Base-by-base conservation (phyloP, 352 stramenopile genomes). In the Phytophthora kernoviae region DNA sequence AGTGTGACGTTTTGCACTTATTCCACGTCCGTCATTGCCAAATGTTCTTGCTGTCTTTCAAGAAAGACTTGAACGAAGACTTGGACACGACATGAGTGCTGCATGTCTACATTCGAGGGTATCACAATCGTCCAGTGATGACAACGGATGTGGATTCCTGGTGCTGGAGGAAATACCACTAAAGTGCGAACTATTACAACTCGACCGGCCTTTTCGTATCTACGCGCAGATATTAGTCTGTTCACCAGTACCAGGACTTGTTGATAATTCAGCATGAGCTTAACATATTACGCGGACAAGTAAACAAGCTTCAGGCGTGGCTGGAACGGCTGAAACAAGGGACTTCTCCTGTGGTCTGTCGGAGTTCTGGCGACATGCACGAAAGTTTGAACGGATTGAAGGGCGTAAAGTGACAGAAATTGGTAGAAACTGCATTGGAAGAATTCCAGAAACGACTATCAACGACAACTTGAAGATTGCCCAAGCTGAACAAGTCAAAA, bases 41-140 rank as follows among this genome's bases (percentile, higher is more conserved):
- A 6, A 30, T 7, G 3, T 6, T 30, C 24, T 30, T 30, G 24
- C 24, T 30, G 3, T 30, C 8, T 36, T 20, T 57, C 44, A 10
- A 27, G 43, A 18, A 44, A 62, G 32, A 62, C 18, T 10, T 63
- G 55, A 11, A 34, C 18, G 15, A 37, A 63, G 26, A 63, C 56
- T 20, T 44, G 32, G 26, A 63, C 17, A 18, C 22, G 21, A 14
- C 37, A 58, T n/a, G 27, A 7, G 8, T 39, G 6, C 6, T 4
- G n/a, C 41, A 18, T 18, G n/a, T 37, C 45, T 30, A 30, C 33
- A 39, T 17, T 39, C 8, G 3, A 18, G 43, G 27, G 20, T 37
- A 36, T 40, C 18, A 52, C 18, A 27, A 53, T 53, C 14, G 52
- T 47, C 40, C 59, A 57, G 45, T 68, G 52, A 39, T 68, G 26